Conservation (phyloP, 139 green algal genomes). For the Chlamydomonas schloesseri region DNA sequence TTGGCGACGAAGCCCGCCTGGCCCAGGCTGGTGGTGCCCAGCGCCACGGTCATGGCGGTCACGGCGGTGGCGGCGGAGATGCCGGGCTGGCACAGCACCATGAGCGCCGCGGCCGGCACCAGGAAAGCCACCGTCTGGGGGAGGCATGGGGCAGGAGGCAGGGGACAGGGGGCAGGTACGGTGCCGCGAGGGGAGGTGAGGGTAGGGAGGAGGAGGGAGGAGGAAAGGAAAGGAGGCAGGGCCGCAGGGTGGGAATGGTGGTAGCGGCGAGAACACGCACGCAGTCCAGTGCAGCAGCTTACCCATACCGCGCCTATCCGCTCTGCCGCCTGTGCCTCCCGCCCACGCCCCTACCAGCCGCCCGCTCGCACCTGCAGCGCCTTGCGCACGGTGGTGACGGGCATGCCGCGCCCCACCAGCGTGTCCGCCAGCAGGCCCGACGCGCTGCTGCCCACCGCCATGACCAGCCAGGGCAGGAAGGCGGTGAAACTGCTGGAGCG, state of each 20-base stretch:
- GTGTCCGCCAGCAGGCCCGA: conserved; percentile 82
- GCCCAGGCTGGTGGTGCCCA: conserved; percentile 86
- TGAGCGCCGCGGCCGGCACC: conserved; percentile 79
- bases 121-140: conserved; percentile 81
- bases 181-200: too few relatives aligned
- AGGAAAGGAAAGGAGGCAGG: too few relatives aligned
- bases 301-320: too few relatives aligned
- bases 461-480: conserved; percentile 91
- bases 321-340: too few relatives aligned
- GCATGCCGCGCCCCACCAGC: conserved; percentile 67
- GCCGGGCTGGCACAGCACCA: conserved; percentile 60
- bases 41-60: conserved; percentile 76
- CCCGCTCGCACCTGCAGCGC: conserved; percentile 48
- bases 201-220: too few relatives aligned
- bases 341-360: too few relatives aligned
- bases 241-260: too few relatives aligned
- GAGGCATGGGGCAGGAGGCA: too few relatives aligned
- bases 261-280: too few relatives aligned
- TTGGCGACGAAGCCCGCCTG: conserved; percentile 89
- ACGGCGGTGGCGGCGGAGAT: conserved; percentile 61
- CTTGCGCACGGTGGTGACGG: conserved; percentile 72
- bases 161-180: too few relatives aligned
- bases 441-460: conserved; percentile 77
- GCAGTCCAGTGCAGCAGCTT: too few relatives aligned
- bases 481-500: conserved; percentile 74